phyloP scores from a whole-genome alignment of 1,284 basidiomycete species.

The Rhodofomes roseus region DNA sequence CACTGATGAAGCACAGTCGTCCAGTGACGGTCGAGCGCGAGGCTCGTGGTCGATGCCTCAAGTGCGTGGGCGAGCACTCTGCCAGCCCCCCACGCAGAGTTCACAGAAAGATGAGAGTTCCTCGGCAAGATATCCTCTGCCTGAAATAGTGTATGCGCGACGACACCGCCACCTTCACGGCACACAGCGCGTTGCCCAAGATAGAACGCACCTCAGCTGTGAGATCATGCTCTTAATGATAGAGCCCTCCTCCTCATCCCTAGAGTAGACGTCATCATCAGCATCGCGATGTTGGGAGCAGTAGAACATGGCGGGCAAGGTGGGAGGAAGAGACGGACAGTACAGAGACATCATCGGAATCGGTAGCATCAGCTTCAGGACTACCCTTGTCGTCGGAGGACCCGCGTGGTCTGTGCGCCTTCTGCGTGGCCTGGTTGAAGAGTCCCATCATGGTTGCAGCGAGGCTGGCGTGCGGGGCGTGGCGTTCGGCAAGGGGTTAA shows the following conservation, averaged over 20 bases:
- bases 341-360: constrained; percentile 81
- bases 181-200: not conserved
- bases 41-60: not conserved
- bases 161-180: not conserved
- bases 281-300: constrained; percentile 8
- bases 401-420: constrained; percentile 53
- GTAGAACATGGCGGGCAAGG: constrained; percentile 21
- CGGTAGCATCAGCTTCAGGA: constrained; percentile 60
- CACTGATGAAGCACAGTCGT: not conserved
- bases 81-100: not conserved
- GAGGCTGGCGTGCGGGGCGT: constrained; percentile 15
- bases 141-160: not conserved
- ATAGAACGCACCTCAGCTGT: constrained; percentile 65
- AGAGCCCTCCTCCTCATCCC: constrained; percentile 80
- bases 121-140: not conserved
- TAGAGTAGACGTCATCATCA: constrained; percentile 27
- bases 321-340: constrained; percentile 50
- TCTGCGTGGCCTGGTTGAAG: constrained; percentile 64
- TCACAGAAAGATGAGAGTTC: not conserved
- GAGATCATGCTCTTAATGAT: constrained; percentile 79
- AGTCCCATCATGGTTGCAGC: constrained; percentile 66
- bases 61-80: not conserved
- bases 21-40: not conserved
- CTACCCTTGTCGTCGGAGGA: constrained; percentile 61
- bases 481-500: constrained; percentile 9